Percentiles rank a stretch among this genome's conserved stretches.
Conservation (phyloP, 2,329 filamentous ascomycete genomes). For the Thelonectria rubi region DNA sequence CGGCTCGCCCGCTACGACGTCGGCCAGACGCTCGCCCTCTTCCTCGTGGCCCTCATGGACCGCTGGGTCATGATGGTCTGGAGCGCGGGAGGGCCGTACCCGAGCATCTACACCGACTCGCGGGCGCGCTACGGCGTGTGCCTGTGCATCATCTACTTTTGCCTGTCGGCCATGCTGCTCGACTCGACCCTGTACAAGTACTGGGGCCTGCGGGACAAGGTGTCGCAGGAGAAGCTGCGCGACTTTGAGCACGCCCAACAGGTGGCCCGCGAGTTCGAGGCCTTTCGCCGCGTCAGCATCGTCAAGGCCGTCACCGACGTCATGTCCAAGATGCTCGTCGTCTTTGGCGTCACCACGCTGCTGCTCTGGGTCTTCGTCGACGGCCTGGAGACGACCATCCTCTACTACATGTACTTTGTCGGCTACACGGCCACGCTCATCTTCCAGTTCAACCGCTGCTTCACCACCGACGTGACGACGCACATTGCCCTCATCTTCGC, state of each 20-base stretch:
- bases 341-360: constrained; percentile 23
- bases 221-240: constrained; percentile 25
- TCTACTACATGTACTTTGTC: constrained; percentile 26
- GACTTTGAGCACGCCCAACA: constrained; percentile 21
- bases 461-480: constrained; percentile 23
- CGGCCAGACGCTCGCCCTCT: constrained; percentile 31
- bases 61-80: constrained; percentile 34
- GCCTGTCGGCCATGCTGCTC: constrained; percentile 28
- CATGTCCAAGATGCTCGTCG: constrained; percentile 21
- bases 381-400: constrained; percentile 13
- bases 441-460: constrained; percentile 32
- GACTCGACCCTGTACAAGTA: constrained; percentile 31
- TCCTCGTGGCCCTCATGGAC: constrained; percentile 32
- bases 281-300: constrained; percentile 22
- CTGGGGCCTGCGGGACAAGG: constrained; percentile 25
- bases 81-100: constrained; percentile 31
- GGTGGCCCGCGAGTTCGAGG: constrained; percentile 18
- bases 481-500: constrained; percentile 26
- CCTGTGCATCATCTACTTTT: constrained; percentile 33
- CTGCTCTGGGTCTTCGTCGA: constrained; percentile 26
- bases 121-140: constrained; percentile 31
- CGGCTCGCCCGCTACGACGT: constrained; percentile 30
- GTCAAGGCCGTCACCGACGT: constrained; percentile 22
- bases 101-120: constrained; percentile 30
- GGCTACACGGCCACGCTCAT: constrained; percentile 24